phyloP scores from a whole-genome alignment of 2,329 filamentous ascomycete species.

The Thielaviopsis populi region DNA sequence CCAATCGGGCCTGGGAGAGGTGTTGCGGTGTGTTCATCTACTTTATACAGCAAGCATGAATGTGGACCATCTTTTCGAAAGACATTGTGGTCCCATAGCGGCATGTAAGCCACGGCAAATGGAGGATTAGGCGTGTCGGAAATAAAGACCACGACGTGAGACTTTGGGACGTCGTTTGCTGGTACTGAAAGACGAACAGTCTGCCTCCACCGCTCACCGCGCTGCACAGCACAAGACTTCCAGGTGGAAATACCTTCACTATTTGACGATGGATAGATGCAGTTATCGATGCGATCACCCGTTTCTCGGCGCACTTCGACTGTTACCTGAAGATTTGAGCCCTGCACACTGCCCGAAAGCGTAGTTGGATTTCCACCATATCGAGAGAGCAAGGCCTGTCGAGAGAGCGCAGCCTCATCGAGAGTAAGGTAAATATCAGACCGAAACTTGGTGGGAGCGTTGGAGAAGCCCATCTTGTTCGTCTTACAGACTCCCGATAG shows the following conservation, averaged over 20 bases:
- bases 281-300: constrained; percentile 73
- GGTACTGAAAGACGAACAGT: constrained; percentile 69
- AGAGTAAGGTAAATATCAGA: constrained; percentile 93
- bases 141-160: constrained; percentile 80
- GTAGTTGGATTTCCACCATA: constrained; percentile 60
- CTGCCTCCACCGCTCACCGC: constrained; percentile 74
- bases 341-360: constrained; percentile 43
- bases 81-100: constrained; percentile 80
- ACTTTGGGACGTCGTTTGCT: constrained; percentile 62
- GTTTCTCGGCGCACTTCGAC: constrained; percentile 69
- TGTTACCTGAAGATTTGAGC: constrained; percentile 71
- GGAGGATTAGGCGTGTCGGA: constrained; percentile 75
- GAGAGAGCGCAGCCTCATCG: constrained; percentile 60
- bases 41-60: constrained; percentile 67
- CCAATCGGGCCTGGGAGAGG: constrained; percentile 46
- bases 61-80: constrained; percentile 80
- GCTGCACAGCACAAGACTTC: constrained; percentile 67
- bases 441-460: constrained; percentile 70
- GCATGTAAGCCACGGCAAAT: constrained; percentile 85
- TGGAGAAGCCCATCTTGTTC: constrained; percentile 83
- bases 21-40: constrained; percentile 76
- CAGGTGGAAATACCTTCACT: constrained; percentile 65
- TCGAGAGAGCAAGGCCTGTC: constrained; percentile 56
- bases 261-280: constrained; percentile 78
- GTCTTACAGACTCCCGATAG: constrained; percentile 70